Evolutionary conservation across 495 filamentous ascomycete genomes (phyloP).

Genomic region (Trichoderma virens): DNA sequence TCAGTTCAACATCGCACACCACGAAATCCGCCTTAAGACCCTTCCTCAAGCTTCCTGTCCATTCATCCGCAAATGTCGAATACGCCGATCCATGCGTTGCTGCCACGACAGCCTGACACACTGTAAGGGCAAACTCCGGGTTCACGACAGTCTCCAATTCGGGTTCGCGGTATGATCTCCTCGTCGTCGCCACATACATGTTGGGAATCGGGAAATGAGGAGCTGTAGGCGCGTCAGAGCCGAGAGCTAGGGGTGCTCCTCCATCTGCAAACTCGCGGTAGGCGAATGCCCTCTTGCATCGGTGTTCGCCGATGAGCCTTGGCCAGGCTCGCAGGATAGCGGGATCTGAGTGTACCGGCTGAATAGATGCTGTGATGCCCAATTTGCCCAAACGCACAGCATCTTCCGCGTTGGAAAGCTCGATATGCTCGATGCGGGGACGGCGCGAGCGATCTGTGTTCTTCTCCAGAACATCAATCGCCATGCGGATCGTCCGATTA

Average conservation of each 20-base stretch:
- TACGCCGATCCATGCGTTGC: conserved; percentile 52
- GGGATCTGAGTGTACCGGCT: conserved; percentile 57
- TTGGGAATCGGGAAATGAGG: conserved; percentile 49
- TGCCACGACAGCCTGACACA: conserved; percentile 45
- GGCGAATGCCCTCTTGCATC: conserved; percentile 50
- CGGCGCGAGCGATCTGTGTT: conserved; percentile 37
- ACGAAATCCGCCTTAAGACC: conserved; percentile 51
- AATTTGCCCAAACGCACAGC: conserved; percentile 43
- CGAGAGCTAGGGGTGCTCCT: conserved; percentile 48
- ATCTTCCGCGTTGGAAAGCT: conserved; percentile 46
- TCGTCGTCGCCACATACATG: conserved; percentile 53
- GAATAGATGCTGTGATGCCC: conserved; percentile 56
- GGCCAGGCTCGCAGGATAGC: conserved; percentile 55
- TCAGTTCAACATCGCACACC: conserved; percentile 51
- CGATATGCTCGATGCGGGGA: conserved; percentile 57
- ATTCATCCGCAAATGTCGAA: conserved; percentile 48
- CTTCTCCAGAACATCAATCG: conserved; percentile 46
- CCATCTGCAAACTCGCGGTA: conserved; percentile 51
- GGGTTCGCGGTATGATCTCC: conserved; percentile 46
- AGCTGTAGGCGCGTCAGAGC: conserved; percentile 55
- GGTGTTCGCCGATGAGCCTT: conserved; percentile 41
- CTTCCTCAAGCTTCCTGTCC: conserved; percentile 38
- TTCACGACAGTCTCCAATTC: conserved; percentile 42
- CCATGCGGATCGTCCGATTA: conserved; percentile 47
- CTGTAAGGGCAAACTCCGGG: conserved; percentile 40